Base-by-base conservation (phyloP, 2,329 filamentous ascomycete genomes). In the Alternaria alternata region DNA sequence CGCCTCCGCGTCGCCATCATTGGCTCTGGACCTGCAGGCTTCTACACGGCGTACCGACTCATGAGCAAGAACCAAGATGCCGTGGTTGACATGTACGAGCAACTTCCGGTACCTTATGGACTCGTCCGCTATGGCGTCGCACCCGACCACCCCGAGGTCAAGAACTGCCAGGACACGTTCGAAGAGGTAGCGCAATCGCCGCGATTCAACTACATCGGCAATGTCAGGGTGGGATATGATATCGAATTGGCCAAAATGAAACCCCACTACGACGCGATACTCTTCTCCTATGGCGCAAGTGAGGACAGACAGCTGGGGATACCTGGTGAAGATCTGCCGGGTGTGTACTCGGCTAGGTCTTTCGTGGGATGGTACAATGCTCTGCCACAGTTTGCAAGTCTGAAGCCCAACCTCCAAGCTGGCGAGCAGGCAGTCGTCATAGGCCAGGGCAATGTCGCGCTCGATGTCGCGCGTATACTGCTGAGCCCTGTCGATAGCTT, bases 341-440 rank as follows among this genome's bases (percentile, higher is more conserved):
- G 92, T 3, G 88, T 98, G 18, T 90, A 93, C 75, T 97, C 94
- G 7, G 95, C 95, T 2, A 88, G 95, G 28, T 90, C 93, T 39
- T 97, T 98, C 76, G 95, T 99, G 1, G 95, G 94, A 18, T 99
- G 95, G 95, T 99, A 99, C 79, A 99, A 99, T 78, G 95, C 95
- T 3, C 84, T 97, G 3, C 95, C 95, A 0, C 91, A 96, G 69
- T 91, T 91, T 74, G 86, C 90, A 20, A 79, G 86, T 68, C 81
- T 97, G 7, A 82, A 86, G n/a, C 91, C 93, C 0, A 87, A 93
- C 72, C 84, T 98, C 26, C 86, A 88, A 0, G 82, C 84, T 9
- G 91, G 91, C 0, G 92, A 97, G 51, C 89, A 94, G 62, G 95
- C 92, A 1, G 88, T 97, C 32, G 85, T 99, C 48, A 89, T 99